Conservation (phyloP, 805 yeast species). For the Wickerhamiella hasegawae region DNA sequence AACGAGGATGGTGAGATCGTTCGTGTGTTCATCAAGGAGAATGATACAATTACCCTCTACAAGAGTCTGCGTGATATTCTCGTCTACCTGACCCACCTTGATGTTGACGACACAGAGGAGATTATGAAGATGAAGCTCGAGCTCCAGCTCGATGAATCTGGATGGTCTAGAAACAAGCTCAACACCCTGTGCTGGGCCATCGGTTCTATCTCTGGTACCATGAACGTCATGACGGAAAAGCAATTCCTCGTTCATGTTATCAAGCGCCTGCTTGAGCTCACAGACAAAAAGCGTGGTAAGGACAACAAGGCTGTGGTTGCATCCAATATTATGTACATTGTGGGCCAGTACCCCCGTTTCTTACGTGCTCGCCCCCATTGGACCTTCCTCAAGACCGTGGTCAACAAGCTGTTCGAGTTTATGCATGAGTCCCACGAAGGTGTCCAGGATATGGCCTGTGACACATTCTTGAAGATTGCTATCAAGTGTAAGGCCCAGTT, state of each 20-base stretch:
- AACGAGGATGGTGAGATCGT: conserved; percentile 99
- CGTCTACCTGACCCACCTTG: conserved; percentile 88
- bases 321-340: conserved; percentile 98
- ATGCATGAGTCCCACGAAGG: conserved; percentile 99
- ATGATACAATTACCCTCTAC: conserved; percentile 90
- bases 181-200: conserved; percentile 99
- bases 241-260: conserved; percentile 85
- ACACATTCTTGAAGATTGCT: conserved; percentile 91
- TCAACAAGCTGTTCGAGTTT: conserved; percentile 86
- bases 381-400: conserved; percentile 92
- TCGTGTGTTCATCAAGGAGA: conserved; percentile 89
- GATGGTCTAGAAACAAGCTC: conserved; percentile 98
- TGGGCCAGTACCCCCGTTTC: conserved; percentile 96
- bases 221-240: conserved; percentile 94
- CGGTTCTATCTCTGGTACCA: conserved; percentile 96
- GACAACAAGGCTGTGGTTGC: conserved; percentile 99
- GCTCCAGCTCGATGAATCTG: conserved; percentile 85
- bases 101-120: conserved; percentile 82
- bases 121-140: conserved; percentile 88
- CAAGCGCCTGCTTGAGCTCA: conserved; percentile 76
- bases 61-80: conserved; percentile 91
- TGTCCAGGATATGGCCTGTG: conserved; percentile 99
- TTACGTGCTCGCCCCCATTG: conserved; percentile 96
- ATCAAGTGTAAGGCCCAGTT: conserved; percentile 91
- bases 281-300: conserved; percentile 93